Evolutionary conservation across 768 basidiomycete species (phyloP).

Genomic region (Xerocomellus amylosporus): DNA sequence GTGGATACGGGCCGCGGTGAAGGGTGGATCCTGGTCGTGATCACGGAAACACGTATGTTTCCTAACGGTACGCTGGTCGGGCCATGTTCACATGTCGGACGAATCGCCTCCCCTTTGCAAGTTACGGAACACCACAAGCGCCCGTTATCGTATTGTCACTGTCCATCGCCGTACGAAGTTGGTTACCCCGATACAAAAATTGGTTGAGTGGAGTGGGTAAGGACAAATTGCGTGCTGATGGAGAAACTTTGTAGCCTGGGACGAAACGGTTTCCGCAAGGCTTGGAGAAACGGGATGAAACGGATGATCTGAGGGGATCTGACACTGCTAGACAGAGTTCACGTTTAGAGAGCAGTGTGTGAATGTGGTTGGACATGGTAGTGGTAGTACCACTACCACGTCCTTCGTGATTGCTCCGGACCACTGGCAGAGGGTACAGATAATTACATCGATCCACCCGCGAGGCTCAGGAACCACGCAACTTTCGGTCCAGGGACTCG

Average conservation of each 20-base stretch:
- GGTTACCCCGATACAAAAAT: conserved; percentile 7
- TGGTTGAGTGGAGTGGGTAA: not conserved
- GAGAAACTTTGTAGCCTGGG: conserved; percentile 7
- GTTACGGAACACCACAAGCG: not conserved
- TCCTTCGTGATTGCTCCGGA: not conserved
- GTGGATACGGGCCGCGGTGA: conserved; percentile 1
- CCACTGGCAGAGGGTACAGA: not conserved
- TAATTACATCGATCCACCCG: conserved; percentile 7
- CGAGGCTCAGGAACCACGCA: conserved; percentile 9
- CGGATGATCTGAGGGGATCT: not conserved
- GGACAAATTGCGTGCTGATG: conserved; percentile 6
- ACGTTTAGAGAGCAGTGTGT: not conserved
- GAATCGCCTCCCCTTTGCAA: not conserved
- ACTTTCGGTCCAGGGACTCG: not conserved
- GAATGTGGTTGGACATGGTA: not conserved
- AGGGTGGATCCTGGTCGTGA: not conserved
- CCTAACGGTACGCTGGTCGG: not conserved
- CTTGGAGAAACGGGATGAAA: conserved; percentile 10
- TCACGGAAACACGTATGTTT: not conserved
- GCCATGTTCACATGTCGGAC: conserved; percentile 1
- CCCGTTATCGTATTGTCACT: not conserved
- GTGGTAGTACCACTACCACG: not conserved
- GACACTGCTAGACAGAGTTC: not conserved
- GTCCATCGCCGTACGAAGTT: not conserved
- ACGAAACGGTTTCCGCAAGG: conserved; percentile 2